Evolutionary conservation across 805 yeast species (phyloP).

Genomic region (Starmerella khaoyaiensis): DNA sequence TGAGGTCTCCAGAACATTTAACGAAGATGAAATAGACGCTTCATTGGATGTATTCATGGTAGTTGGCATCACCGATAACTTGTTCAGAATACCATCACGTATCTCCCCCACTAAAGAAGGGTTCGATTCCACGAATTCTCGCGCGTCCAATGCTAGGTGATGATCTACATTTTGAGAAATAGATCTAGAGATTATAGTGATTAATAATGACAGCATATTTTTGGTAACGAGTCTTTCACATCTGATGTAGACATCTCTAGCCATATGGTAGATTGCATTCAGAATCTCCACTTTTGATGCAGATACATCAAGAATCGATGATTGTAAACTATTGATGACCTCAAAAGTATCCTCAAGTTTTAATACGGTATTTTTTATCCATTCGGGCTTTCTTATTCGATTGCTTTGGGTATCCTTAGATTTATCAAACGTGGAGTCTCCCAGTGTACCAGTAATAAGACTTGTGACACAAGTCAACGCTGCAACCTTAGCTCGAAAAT

Average conservation of each 20-base stretch:
- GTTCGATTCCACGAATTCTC: no score
- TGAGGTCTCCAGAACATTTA: no score
- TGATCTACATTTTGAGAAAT: no score
- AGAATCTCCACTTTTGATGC: constrained; percentile 8
- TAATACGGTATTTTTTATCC: constrained; percentile 7
- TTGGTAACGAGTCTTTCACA: no score
- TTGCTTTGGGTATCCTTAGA: neutral
- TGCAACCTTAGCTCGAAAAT: constrained; percentile 8
- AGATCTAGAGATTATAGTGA: no score
- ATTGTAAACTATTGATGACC: constrained; percentile 3
- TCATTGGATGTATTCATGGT: no score
- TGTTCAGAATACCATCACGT: no score
- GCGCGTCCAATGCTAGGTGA: no score
- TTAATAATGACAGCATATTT: no score
- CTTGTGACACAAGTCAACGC: constrained; percentile 10
- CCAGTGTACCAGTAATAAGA: constrained; percentile 3
- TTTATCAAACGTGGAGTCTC: constrained; percentile 1
- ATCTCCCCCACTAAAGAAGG: no score
- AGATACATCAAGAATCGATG: neutral
- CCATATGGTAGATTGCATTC: constrained; percentile 4
- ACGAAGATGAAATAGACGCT: no score
- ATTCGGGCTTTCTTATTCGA: constrained; percentile 5
- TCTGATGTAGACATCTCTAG: neutral
- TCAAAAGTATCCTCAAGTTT: constrained; percentile 6
- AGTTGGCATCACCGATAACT: no score